Conservation (phyloP, 1,284 basidiomycete genomes). For the Puccinia coronata region DNA sequence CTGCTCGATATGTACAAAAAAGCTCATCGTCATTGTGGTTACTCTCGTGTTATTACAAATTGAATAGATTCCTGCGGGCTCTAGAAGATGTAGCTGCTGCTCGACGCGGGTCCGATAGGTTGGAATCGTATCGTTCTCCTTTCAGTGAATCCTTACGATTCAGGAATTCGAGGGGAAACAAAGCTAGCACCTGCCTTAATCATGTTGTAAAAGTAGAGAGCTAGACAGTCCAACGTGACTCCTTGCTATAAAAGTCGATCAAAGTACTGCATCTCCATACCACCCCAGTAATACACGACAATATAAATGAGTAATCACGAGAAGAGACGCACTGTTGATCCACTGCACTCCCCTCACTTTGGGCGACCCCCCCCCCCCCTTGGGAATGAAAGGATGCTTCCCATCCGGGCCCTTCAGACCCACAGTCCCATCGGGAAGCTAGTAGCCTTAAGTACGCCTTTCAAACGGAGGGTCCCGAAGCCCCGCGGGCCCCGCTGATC, state of each 20-base stretch:
- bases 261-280: neutral
- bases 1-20: neutral
- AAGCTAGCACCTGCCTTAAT: neutral
- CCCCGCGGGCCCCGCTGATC: too few species aligned
- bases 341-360: too few species aligned
- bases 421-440: too few species aligned
- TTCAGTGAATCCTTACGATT: neutral
- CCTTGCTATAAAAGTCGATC: neutral
- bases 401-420: too few species aligned
- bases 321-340: too few species aligned
- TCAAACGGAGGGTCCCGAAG: too few species aligned
- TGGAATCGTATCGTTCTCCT: too few species aligned
- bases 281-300: neutral
- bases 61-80: conserved; percentile 6
- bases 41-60: neutral
- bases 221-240: neutral
- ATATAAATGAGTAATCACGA: too few species aligned
- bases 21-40: neutral
- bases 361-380: too few species aligned
- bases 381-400: too few species aligned
- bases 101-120: neutral
- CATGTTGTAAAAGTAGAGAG: neutral
- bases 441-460: too few species aligned
- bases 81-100: neutral
- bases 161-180: neutral